Evolutionary conservation across 2,329 filamentous ascomycete species (phyloP), one percentile per base, ranked within the genome.

Genomic region (Phaeosphaeriaceae sp.): DNA sequence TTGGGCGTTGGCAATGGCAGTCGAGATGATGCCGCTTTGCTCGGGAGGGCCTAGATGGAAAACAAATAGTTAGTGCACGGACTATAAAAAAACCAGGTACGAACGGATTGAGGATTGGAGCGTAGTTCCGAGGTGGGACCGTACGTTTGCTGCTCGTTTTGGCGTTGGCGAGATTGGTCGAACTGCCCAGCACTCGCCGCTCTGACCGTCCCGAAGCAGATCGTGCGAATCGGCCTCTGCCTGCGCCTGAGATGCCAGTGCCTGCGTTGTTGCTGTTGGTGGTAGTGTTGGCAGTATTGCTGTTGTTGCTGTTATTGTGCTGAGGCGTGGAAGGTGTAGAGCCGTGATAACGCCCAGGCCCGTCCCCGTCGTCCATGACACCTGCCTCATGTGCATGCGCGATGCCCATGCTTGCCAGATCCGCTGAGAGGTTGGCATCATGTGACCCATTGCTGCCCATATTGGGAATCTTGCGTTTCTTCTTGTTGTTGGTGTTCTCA

Each of bases 401-500:
- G 39, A 87, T 78, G 36, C 83, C 84, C 80, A 88, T 82, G 61
- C 79, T 83, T 33, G 85, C 82, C 72, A 88, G 79, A 58, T 88
- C 86, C 21, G 83, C 80, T 13, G 84, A 85, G 42, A 89, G 73
- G 48, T 78, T 77, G 30, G 63, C 58, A 56, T 85, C 79, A 66
- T 85, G 83, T 54, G 79, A 75, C 46, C 77, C 83, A 12, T 86
- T 80, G 63, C 90, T 89, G 15, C 90, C 89, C 8, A 90, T 91
- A 0, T 92, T 92, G 0, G 94, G 94, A 30, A 99, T 97, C 76
- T 99, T 99, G 61, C 94, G 85, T 75, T 99, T 97, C 79, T 97
- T 99, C 76, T 99, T 99, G 72, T 99, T 99, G 73, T 96, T 97
- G 29, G 91, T 96, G 66, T 97, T 97, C 74, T 99, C 94, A 65